Percentiles rank a stretch among this genome's conserved stretches.
Conservation (phyloP, 352 stramenopile species). For the Phytophthora melonis region DNA sequence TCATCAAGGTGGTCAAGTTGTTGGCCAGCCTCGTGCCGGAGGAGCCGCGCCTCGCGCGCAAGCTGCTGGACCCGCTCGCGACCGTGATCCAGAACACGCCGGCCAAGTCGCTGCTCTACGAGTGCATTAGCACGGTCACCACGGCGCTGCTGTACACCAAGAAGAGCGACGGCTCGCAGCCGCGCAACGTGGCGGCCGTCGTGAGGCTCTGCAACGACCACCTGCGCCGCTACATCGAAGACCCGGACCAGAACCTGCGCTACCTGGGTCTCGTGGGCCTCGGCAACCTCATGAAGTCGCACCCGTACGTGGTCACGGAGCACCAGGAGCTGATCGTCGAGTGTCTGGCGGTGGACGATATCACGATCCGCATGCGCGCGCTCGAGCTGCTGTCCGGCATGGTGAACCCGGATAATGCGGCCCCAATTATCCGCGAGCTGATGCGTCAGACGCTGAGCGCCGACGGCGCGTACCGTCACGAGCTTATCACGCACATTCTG, state of each 20-base stretch:
- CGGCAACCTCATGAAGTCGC: conserved; percentile 96
- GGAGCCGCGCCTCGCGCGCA: conserved; percentile 97
- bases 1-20: conserved; percentile 99
- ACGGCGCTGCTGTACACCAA: conserved; percentile 97
- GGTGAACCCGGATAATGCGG: conserved; percentile 96
- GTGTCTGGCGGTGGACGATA: conserved; percentile 98
- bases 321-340: conserved; percentile 96
- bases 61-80: conserved; percentile 97
- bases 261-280: conserved; percentile 98
- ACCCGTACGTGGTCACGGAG: conserved; percentile 95
- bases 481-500: conserved; percentile 97
- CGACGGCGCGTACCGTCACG: conserved; percentile 95
- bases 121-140: conserved; percentile 98
- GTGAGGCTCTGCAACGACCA: conserved; percentile 97
- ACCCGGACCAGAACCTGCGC: conserved; percentile 99
- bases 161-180: conserved; percentile 96
- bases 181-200: conserved; percentile 93
- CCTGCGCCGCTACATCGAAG: conserved; percentile 96
- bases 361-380: conserved; percentile 98
- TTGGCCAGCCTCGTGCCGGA: conserved; percentile 97
- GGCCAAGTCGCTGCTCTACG: conserved; percentile 98
- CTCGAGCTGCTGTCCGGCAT: conserved; percentile 96
- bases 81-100: conserved; percentile 98
- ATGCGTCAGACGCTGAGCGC: conserved; percentile 95
- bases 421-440: conserved; percentile 97